phyloP scores from a whole-genome alignment of 129 eudicot genomes.

The Lactuca sativa region DNA sequence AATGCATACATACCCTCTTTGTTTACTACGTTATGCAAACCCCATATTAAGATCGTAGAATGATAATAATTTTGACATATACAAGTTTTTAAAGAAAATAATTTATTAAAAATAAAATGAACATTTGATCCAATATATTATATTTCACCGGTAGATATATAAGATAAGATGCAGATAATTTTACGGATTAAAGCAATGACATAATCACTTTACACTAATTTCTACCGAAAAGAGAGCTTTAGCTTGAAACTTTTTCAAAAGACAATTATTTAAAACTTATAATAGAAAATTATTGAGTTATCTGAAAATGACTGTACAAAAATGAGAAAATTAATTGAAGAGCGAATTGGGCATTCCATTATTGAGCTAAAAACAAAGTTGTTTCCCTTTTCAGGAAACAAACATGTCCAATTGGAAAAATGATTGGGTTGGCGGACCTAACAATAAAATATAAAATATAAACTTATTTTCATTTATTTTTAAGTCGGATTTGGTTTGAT shows the following conservation, averaged over 20 bases:
- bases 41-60: no score
- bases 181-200: not conserved
- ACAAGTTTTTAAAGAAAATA: no score
- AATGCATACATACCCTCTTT: no score
- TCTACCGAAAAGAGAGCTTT: not conserved
- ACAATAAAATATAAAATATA: not conserved
- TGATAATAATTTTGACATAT: no score
- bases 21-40: no score
- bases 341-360: conserved; percentile 25
- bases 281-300: not conserved
- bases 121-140: no score
- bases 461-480: no score
- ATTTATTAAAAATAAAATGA: no score
- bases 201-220: no score
- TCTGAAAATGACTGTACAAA: conserved; percentile 13
- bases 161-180: no score
- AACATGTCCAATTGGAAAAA: conserved; percentile 14
- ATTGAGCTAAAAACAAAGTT: conserved; percentile 25
- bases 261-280: not conserved
- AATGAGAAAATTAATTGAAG: conserved; percentile 2
- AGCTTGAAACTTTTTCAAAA: not conserved
- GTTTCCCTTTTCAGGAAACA: conserved; percentile 27
- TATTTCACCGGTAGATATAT: no score
- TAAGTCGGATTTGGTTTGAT: not conserved
- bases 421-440: conserved; percentile 7